Base-by-base conservation (phyloP, 345 rosid species). In the Geranium brycei region DNA sequence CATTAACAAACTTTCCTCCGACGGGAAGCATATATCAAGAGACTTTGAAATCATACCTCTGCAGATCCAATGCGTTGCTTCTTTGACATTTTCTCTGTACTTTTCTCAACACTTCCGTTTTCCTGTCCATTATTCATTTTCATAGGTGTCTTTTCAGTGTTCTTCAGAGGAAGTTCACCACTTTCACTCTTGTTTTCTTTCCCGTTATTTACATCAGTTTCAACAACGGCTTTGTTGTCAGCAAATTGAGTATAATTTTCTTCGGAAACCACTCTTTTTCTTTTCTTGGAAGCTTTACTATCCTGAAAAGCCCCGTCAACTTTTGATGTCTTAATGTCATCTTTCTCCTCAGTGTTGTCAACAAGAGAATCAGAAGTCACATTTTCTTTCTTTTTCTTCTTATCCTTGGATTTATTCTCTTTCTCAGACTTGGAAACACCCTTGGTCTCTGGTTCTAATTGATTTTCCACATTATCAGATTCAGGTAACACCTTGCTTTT, bases 261-360 rank as follows among this genome's bases (percentile, higher is more conserved):
- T 60, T 81, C 80, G 61, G 88, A 77, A 66, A 72, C 84, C 35
- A 63, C 51, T 73, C 88, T 79, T 78, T 91, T 91, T 71, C 96
- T 80, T 75, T 91, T 91, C 81, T 85, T 89, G 65, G 87, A 79
- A 72, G 38, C 66, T 64, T 78, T 81, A 61, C 57, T 32, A 57
- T 70, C 74, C 64, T 71, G 77, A 18, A 63, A 66, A 59, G 40
- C 76, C 56, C 64, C 76, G 40, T 69, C 57, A 35, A 35, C 41
- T 35, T 35, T 35, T 0, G 63, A 62, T 61, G 58, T 70, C 68
- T 66, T 64, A 4, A 64, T 16, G 17, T 59, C 67, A 65, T 69
- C 68, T 14, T 72, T 59, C 57, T 78, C 57, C 58, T 69, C 66
- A 57, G 55, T 73, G 57, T 19, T 62, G 15, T 40, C 65, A 60